Conservation (phyloP, 805 yeast genomes). For the Candida railenensis region DNA sequence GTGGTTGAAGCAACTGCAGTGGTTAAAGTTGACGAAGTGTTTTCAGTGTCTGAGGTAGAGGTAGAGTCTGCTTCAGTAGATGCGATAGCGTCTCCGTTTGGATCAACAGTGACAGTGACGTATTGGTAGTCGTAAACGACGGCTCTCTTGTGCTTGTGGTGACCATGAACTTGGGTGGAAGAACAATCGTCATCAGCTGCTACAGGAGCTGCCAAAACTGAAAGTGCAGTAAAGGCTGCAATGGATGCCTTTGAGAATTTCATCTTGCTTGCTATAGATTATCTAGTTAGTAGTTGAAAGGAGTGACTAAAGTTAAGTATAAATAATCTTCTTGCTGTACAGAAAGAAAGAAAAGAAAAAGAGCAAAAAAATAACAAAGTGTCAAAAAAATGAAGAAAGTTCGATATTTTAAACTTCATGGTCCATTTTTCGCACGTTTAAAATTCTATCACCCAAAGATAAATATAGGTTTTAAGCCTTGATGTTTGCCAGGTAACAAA, state of each 20-base stretch:
- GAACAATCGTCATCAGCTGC: slow-evolving; percentile 33
- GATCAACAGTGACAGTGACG: slow-evolving; percentile 45
- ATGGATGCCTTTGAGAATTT: slow-evolving; percentile 18
- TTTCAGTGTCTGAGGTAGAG: slow-evolving; percentile 16
- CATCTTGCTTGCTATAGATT: slow-evolving; percentile 9
- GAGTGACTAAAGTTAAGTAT: slow-evolving; percentile 2
- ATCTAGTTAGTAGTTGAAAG: slow-evolving; percentile 4
- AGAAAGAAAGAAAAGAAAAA: not conserved
- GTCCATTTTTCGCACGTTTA: not conserved
- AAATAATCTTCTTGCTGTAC: not conserved
- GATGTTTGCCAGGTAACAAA: not conserved
- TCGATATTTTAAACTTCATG: not conserved
- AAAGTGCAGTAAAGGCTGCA: slow-evolving; percentile 19
- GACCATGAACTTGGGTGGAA: slow-evolving; percentile 51
- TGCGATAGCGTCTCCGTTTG: slow-evolving; percentile 35
- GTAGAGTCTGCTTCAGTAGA: slow-evolving; percentile 16
- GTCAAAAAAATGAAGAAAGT: not conserved
- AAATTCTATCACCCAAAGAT: not conserved
- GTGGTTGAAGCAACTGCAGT: slow-evolving; percentile 9
- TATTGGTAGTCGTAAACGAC: slow-evolving; percentile 45
- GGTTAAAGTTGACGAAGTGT: slow-evolving; percentile 17
- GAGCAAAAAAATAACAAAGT: not conserved
- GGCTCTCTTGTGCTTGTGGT: slow-evolving; percentile 62
- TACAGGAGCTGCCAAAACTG: slow-evolving; percentile 24
- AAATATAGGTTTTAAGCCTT: not conserved